phyloP scores from a whole-genome alignment of 192 early-diverging fungal species.

The Kappamyces sp. region DNA sequence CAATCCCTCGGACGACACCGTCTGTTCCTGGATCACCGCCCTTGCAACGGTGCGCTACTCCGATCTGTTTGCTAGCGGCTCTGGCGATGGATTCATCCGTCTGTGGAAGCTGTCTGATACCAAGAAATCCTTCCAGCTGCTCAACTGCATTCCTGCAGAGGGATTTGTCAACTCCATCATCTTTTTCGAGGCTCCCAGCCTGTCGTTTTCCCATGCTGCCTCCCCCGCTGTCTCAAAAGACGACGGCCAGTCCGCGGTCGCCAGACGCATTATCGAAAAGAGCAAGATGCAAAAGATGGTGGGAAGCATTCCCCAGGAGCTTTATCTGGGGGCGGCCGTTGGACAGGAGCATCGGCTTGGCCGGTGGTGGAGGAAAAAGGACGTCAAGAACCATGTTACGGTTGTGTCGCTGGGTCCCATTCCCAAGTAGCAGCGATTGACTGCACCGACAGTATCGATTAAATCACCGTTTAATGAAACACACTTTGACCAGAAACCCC shows the following conservation, averaged over 20 bases:
- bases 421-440: no score
- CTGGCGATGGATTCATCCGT: conserved; percentile 79
- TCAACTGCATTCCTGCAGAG: conserved; percentile 57
- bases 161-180: conserved; percentile 50
- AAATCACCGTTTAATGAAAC: no score
- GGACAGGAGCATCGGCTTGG: conserved; percentile 90
- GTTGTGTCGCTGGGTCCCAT: conserved; percentile 54
- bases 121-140: conserved; percentile 54
- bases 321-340: conserved; percentile 61
- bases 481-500: no score
- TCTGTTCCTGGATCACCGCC: conserved; percentile 79
- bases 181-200: conserved; percentile 46
- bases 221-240: conserved; percentile 8
- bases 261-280: conserved; percentile 17
- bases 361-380: conserved; percentile 78
- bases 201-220: no score
- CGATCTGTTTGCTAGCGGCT: conserved; percentile 83
- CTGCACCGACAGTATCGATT: no score
- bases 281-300: conserved; percentile 18
- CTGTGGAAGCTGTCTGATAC: conserved; percentile 77
- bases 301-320: conserved; percentile 11
- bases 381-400: conserved; percentile 67
- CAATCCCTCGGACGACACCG: conserved; percentile 19
- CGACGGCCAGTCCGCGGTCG: conserved; percentile 5
- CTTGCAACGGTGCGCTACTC: conserved; percentile 76